phyloP scores from a whole-genome alignment of 1,139 yeast genomes.

The Sporopachydermia cereana region DNA sequence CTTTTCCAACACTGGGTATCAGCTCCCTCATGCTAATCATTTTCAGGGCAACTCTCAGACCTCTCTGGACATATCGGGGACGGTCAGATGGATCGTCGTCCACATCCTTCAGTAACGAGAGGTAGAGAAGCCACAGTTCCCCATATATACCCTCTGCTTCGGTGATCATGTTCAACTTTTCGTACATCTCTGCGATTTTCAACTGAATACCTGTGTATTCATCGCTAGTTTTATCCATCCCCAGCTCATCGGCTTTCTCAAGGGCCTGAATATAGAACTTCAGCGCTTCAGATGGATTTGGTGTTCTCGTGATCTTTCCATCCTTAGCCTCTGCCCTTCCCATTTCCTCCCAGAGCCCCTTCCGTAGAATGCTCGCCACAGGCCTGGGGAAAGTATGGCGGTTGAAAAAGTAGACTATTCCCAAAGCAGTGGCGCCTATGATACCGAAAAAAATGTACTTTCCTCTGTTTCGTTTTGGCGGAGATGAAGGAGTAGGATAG shows the following conservation, averaged over 20 bases:
- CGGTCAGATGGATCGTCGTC: conserved; percentile 21
- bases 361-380: conserved; percentile 60
- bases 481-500: background rate
- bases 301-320: conserved; percentile 51
- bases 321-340: conserved; percentile 20
- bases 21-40: conserved; percentile 44
- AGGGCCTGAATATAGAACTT: conserved; percentile 50
- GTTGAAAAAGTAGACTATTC: conserved; percentile 18
- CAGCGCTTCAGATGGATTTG: conserved; percentile 52
- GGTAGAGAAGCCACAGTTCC: conserved; percentile 30
- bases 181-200: conserved; percentile 81
- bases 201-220: conserved; percentile 80
- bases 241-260: conserved; percentile 31
- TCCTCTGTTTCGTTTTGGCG: background rate
- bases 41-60: conserved; percentile 56
- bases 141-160: conserved; percentile 58
- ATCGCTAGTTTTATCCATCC: conserved; percentile 47
- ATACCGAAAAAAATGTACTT: conserved; percentile 2
- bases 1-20: conserved; percentile 43
- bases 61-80: conserved; percentile 59
- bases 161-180: conserved; percentile 42
- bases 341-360: conserved; percentile 72
- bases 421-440: conserved; percentile 10
- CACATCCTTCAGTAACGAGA: conserved; percentile 8
- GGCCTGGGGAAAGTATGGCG: conserved; percentile 39